These are phyloP conservation scores for Akanthomyces lecanii DNA, from an alignment of 2,329 filamentous ascomycete genomes.

Conservation along the genomic window DNA sequence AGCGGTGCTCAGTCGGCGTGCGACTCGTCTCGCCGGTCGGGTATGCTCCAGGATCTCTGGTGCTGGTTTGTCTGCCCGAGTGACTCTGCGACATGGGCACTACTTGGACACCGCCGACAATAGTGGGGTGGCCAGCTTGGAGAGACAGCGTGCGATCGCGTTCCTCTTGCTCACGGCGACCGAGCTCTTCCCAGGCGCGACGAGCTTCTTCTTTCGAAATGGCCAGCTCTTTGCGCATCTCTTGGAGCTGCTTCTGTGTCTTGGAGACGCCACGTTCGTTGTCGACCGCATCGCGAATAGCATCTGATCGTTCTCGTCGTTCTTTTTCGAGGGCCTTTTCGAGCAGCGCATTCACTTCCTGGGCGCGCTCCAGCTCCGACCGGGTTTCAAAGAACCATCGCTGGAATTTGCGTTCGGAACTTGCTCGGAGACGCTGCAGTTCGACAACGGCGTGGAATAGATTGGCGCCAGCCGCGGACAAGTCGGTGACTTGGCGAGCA, in stretches of 20 bases:
- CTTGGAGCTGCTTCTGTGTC: constrained; percentile 72
- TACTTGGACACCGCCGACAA: constrained; percentile 91
- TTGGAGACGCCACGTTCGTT: constrained; percentile 69
- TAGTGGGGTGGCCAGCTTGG: constrained; percentile 79
- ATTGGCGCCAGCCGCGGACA: constrained; percentile 96
- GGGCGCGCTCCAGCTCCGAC: constrained; percentile 77
- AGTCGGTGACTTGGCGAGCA: constrained; percentile 88
- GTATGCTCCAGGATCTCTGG: constrained; percentile 34
- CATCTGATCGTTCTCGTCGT: constrained; percentile 63
- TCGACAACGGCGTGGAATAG: constrained; percentile 97
- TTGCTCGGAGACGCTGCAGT: constrained; percentile 85
- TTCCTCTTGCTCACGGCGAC: constrained; percentile 87
- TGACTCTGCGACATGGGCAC: constrained; percentile 82
- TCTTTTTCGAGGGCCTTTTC: constrained; percentile 72
- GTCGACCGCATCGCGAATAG: constrained; percentile 61
- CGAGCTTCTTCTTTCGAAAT: constrained; percentile 96
- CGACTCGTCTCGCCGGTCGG: constrained; percentile 23
- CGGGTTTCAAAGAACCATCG: constrained; percentile 97
- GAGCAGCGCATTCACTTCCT: constrained; percentile 78
- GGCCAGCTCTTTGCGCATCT: constrained; percentile 87
- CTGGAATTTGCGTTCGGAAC: constrained; percentile 96
- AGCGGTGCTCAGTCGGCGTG: constrained; percentile 10
- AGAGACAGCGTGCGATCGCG: constrained; percentile 81
- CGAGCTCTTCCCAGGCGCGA: constrained; percentile 94
- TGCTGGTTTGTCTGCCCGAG: constrained; percentile 49